Conservation (phyloP, 2,329 filamentous ascomycete genomes). For the Nectriaceae sp. region DNA sequence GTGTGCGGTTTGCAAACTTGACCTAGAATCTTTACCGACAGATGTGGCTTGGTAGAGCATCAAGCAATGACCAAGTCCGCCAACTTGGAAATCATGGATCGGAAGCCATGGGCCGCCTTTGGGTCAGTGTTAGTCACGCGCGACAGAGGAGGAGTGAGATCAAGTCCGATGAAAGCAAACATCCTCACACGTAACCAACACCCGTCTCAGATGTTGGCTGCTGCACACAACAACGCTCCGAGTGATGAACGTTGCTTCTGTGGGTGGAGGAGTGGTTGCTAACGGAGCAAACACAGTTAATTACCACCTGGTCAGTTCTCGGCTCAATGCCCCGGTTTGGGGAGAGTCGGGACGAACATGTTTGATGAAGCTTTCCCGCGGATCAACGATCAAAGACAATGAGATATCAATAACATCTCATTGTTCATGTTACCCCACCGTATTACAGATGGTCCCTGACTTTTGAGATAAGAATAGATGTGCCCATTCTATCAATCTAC, state of each 20-base stretch:
- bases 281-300: neutral
- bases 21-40: neutral
- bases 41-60: conserved; percentile 2
- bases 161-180: neutral
- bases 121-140: neutral
- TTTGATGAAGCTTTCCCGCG: neutral
- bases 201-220: conserved; percentile 1
- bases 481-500: conserved; percentile 14
- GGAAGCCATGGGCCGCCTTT: neutral
- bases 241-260: neutral
- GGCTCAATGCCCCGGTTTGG: neutral
- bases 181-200: neutral
- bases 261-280: neutral
- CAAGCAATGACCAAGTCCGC: conserved; percentile 3
- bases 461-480: conserved; percentile 11
- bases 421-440: conserved; percentile 9
- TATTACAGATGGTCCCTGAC: conserved; percentile 11
- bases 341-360: neutral
- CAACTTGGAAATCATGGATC: neutral
- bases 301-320: conserved; percentile 5
- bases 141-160: neutral
- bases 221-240: conserved; percentile 1
- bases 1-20: conserved; percentile 1
- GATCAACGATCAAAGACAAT: neutral
- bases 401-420: neutral